Evolutionary conservation across 495 filamentous ascomycete genomes (phyloP), one percentile per base, ranked within the genome.

Genomic region (Penicillium taxi): DNA sequence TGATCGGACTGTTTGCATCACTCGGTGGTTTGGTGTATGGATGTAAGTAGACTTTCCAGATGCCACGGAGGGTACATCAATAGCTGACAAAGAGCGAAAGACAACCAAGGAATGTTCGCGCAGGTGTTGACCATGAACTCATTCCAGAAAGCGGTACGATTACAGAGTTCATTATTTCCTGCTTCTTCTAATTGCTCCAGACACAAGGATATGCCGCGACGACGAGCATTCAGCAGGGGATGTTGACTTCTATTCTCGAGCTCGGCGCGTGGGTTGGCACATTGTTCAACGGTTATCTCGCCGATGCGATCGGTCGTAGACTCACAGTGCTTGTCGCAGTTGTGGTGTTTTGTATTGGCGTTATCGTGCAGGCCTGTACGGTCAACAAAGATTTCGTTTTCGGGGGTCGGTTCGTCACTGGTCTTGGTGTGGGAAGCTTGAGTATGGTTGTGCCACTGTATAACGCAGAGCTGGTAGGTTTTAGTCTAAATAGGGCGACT

Each of bases 251-350:
- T 1, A 86, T 90, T 53, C 75, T 90, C 47, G 84, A 89, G 49
- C 74, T 93, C 3, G 86, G 85, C 46, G 85, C 84, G 27, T 88
- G 84, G 84, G 43, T 88, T 12, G 86, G 86, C 16, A 79, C 81
- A 0, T 64, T 90, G 18, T 67, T 80, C 32, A 83, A 78, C 25
- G 84, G 83, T 14, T 82, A 85, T 56, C 55, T 90, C 15, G 84
- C 83, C 23, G 84, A 90, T 61, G 68, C 70, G 6, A 55, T 83
- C 12, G 84, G 80, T 20, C 73, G 86, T 29, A 86, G 86, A 52
- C 78, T 80, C 46, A 73, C 78, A 17, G 77, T 88, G 29, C 47
- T 89, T 9, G 65, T 87, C 24, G 80, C 81, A 6, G 73, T 75
- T 17, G 48, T 61, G 9, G 70, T 89, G 24, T 90, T 93, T 64